Conservation (phyloP, 164 flowering plant genomes). For the Stephania yunnanensis region DNA sequence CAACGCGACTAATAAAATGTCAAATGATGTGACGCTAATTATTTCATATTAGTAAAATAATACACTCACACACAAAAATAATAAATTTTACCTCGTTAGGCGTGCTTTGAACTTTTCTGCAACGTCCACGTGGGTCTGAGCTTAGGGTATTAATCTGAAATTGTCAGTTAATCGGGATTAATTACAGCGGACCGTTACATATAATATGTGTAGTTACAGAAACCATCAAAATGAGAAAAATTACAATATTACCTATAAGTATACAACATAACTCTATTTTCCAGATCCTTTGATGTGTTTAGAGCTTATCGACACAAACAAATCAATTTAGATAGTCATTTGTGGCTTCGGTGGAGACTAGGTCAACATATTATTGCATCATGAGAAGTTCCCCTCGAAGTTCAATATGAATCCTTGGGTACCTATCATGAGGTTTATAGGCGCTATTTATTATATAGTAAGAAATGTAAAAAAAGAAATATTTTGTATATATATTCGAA, state of each 20-base stretch:
- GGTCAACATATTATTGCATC: conserved; percentile 1
- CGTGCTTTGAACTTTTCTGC: too few species aligned
- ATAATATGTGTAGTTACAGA: not conserved
- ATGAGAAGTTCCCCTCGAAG: conserved; percentile 1
- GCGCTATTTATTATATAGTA: conserved; percentile 5
- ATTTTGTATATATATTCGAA: not conserved
- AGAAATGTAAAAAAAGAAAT: conserved; percentile 4
- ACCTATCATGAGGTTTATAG: conserved; percentile 8
- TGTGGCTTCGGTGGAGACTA: conserved; percentile 1
- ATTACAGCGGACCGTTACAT: too few species aligned
- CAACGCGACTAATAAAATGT: too few species aligned
- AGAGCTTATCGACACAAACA: too few species aligned
- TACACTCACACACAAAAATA: too few species aligned
- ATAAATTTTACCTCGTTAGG: too few species aligned
- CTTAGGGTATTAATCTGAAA: too few species aligned
- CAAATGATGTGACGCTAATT: too few species aligned
- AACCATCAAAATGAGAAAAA: conserved; percentile 2
- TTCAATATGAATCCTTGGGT: conserved; percentile 5
- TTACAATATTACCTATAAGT: conserved; percentile 21
- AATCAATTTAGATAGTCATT: too few species aligned
- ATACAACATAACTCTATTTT: conserved; percentile 32
- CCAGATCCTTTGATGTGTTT: not conserved
- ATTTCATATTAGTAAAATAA: too few species aligned
- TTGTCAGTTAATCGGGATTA: too few species aligned
- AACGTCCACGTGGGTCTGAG: too few species aligned